These are phyloP conservation scores for Cucurbita argyrosperma DNA, from an alignment of 306 rosid species.

Conservation along the genomic window DNA sequence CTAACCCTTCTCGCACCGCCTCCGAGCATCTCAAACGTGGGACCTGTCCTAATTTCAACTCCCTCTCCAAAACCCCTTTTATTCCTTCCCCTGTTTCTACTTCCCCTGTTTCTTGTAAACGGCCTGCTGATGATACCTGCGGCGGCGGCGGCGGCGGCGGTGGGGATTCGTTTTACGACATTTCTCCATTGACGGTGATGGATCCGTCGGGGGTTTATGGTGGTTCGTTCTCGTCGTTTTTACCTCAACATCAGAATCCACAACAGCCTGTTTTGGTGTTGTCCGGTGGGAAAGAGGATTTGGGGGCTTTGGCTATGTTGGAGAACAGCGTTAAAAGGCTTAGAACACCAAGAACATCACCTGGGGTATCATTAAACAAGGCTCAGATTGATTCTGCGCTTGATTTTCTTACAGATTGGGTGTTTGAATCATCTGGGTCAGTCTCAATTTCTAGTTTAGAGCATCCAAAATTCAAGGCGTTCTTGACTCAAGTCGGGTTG, in stretches of 20 bases:
- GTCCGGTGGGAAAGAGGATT: constrained; percentile 78
- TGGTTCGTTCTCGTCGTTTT: background rate
- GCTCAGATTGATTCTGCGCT: constrained; percentile 50
- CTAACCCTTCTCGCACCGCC: constrained; percentile 80
- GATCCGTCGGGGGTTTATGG: constrained; percentile 31
- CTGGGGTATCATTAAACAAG: constrained; percentile 48
- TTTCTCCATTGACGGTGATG: constrained; percentile 25
- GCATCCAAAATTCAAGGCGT: constrained; percentile 66
- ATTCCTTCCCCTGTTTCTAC: constrained; percentile 25
- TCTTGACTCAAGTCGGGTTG: constrained; percentile 60
- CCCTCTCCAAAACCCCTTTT: constrained; percentile 30
- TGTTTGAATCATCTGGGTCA: constrained; percentile 60
- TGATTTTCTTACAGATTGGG: constrained; percentile 69
- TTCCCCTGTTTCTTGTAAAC: constrained; percentile 34
- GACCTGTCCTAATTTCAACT: constrained; percentile 71
- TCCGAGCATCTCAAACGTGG: constrained; percentile 86
- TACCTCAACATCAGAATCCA: constrained; percentile 12
- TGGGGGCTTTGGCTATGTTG: constrained; percentile 76
- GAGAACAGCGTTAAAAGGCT: constrained; percentile 81
- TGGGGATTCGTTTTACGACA: constrained; percentile 22
- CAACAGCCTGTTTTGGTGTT: constrained; percentile 25
- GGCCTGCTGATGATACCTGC: background rate
- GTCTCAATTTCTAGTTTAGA: constrained; percentile 61
- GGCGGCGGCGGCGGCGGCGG: background rate
- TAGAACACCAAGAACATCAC: constrained; percentile 70